Base-by-base conservation (phyloP, 768 basidiomycete species). In the Hirschioporus abietinus region DNA sequence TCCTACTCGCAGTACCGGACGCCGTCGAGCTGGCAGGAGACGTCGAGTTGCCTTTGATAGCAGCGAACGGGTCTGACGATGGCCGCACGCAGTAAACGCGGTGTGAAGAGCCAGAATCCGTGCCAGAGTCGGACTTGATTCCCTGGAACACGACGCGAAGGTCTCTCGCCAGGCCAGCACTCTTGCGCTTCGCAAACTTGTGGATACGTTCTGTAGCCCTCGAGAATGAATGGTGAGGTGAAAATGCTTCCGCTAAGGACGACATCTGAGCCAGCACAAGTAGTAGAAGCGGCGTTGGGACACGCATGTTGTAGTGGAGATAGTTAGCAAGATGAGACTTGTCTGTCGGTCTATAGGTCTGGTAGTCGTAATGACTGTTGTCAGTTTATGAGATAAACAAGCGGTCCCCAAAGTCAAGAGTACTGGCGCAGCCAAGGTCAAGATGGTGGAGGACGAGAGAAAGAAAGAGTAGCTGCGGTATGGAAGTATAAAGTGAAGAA, bases 141-240 rank as follows among this genome's bases (percentile, higher is more conserved):
- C 82, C 80, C 24, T 82, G 77, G 71, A 92, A 86, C 15, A 88
- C 88, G 35, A 87, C 72, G 30, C 90, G 88, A 66, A 93, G 80
- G 74, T 93, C 91, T 65, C 81, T 82, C 20, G 90, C 88, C 30
- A 93, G 79, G 65, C 76, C 82, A 61, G 83, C 82, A 58, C 88
- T 91, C 66, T 84, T 85, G 66, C 79, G 82, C 59, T 83, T 74
- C 34, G 89, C 88, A 66, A 80, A 78, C 30, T 78, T 79, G 72
- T 89, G 89, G 35, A 83, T 80, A 35, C 76, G 80, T 63, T 79
- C 77, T 23, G 85, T 70, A 64, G 80, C 78, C 71, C 82, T 77
- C 70, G 77, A 76, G 71, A 82, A 34, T 24, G 60, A 61, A 23
- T 61, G 60, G 17, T 61, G 60, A 15, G 60, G 60, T 15, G 60